These are phyloP conservation scores for Kalaharituber pfeilii DNA, from an alignment of 2,329 filamentous ascomycete genomes.

Conservation along the genomic window DNA sequence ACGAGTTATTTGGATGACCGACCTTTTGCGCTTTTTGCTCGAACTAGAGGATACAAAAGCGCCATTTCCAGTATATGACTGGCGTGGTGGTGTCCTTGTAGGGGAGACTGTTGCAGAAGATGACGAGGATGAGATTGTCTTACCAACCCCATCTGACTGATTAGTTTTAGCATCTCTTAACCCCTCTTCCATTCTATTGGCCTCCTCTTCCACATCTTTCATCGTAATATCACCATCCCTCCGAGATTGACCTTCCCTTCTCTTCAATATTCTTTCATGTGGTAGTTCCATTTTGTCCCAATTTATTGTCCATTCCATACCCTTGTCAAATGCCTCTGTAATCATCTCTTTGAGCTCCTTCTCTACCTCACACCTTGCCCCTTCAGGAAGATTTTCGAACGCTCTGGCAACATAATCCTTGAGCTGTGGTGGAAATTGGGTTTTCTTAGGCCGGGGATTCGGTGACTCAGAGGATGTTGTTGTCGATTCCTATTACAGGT, in stretches of 20 bases:
- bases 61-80: not conserved
- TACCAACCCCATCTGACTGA: slow-evolving; percentile 14
- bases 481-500: not conserved
- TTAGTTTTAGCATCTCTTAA: slow-evolving; percentile 28
- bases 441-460: not conserved
- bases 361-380: slow-evolving; percentile 50
- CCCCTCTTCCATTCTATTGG: slow-evolving; percentile 33
- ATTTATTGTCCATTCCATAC: slow-evolving; percentile 54
- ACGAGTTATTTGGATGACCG: not conserved
- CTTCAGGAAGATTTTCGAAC: slow-evolving; percentile 36
- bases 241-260: not conserved
- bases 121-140: slow-evolving; percentile 4
- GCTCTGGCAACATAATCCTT: slow-evolving; percentile 33
- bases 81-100: not conserved
- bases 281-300: slow-evolving; percentile 74
- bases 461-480: not conserved
- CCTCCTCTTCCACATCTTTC: slow-evolving; percentile 47
- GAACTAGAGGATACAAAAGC: not conserved
- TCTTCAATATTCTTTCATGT: slow-evolving; percentile 42
- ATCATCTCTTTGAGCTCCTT: slow-evolving; percentile 73
- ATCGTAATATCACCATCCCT: not conserved
- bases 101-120: not conserved
- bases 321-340: slow-evolving; percentile 57
- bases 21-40: slow-evolving; percentile 1
- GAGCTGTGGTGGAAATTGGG: slow-evolving; percentile 20